Evolutionary conservation across 1,284 basidiomycete species (phyloP).

Genomic region (Entoloma clypeatum): DNA sequence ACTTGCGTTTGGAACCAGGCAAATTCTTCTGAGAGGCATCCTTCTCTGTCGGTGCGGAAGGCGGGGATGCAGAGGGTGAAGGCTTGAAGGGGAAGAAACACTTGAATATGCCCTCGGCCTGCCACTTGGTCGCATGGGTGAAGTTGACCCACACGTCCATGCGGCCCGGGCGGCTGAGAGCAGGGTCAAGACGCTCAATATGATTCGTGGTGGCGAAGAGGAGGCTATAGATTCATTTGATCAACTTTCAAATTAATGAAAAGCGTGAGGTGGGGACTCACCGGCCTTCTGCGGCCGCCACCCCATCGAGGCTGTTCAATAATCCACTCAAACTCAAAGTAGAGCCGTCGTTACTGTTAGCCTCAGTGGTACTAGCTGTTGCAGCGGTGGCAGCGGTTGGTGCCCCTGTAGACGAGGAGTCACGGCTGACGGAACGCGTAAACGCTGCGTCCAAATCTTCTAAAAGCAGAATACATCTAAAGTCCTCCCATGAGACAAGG

Average conservation of each 20-base stretch:
- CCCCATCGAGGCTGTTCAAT: slow-evolving; percentile 82
- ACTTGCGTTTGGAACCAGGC: slow-evolving; percentile 64
- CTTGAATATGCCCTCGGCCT: slow-evolving; percentile 86
- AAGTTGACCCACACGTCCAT: slow-evolving; percentile 91
- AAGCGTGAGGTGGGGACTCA: slow-evolving; percentile 33
- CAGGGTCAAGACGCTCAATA: slow-evolving; percentile 81
- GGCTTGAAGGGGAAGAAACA: slow-evolving; percentile 81
- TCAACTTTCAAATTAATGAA: slow-evolving; percentile 3
- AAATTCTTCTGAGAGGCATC: slow-evolving; percentile 63
- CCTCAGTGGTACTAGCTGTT: slow-evolving; percentile 35
- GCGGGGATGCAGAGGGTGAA: slow-evolving; percentile 25
- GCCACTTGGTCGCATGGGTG: slow-evolving; percentile 81
- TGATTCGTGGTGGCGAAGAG: slow-evolving; percentile 84
- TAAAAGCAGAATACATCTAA: slow-evolving; percentile 80
- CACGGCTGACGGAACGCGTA: slow-evolving; percentile 78
- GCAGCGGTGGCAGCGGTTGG: slow-evolving; percentile 46
- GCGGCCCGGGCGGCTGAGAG: slow-evolving; percentile 74
- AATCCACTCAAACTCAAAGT: slow-evolving; percentile 79
- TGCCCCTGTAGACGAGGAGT: slow-evolving; percentile 68
- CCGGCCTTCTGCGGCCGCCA: slow-evolving; percentile 82
- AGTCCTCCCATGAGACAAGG: slow-evolving; percentile 15
- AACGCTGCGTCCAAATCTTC: slow-evolving; percentile 87
- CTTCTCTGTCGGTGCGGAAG: slow-evolving; percentile 26
- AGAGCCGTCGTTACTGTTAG: slow-evolving; percentile 63
- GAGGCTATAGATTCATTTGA: slow-evolving; percentile 40